Evolutionary conservation across 2,329 filamentous ascomycete genomes (phyloP), one percentile per base, ranked within the genome.

Genomic region (Cercospora sp.): DNA sequence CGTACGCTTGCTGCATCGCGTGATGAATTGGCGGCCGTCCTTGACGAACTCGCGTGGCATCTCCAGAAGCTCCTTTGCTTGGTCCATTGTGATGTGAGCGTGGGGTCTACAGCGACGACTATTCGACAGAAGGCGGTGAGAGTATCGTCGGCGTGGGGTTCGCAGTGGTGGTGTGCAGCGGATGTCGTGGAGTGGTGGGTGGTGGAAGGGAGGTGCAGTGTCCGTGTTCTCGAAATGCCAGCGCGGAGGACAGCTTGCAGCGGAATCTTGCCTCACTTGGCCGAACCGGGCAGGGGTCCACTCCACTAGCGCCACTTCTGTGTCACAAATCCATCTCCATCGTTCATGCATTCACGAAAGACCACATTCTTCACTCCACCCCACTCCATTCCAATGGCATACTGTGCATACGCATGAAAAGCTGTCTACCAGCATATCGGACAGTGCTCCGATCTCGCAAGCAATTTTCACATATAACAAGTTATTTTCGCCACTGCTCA

Each of bases 51-150:
- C 87, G 78, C 84, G 83, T 74, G 88, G 88, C 78, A 89, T 85
- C 73, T 92, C 90, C 78, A 90, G 85, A 75, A 92, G 82, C 78
- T 91, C 88, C 80, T 90, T 88, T 75, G 91, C 80, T 79, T 89
- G 86, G 79, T 91, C 89, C 77, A 78, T 78, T 61, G 63, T 72
- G 63, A 36, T 57, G 16, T 66, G 36, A 30, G 63, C 40, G 51
- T 45, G 40, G 30, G 26, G 9, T 13, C 8, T 6, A 13, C 18
- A 30, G 55, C 55, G 55, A 16, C 20, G 40, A 33, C 1, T 51
- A 7, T 62, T 48, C 7, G 33, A 48, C 42, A 26, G 16, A n/a
- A 26, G n/a, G 51, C 16, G 40, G 18, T 57, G 53, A 33, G 10
- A 12, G 12, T 23, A 36, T 62, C 36, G 42, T 16, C 48, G 48